A percentile compares a stretch with the other conserved stretches of the same genome.
Conservation (phyloP, 192 early-diverging fungal genomes). For the Martensiomyces pterosporus region DNA sequence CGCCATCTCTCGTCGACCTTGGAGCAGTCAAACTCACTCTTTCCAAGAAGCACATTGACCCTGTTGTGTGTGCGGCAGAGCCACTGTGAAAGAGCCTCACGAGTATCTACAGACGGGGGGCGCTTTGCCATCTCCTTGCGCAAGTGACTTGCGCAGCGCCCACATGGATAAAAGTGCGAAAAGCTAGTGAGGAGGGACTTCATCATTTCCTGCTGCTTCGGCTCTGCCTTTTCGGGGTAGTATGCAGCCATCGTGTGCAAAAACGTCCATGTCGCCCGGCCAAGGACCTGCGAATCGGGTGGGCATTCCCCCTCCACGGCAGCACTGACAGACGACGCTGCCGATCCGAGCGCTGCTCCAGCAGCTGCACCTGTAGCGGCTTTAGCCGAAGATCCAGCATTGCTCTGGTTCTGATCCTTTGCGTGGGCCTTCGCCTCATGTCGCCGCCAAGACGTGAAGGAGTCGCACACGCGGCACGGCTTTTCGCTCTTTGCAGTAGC, state of each 20-base stretch:
- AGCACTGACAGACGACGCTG: constrained; percentile 6
- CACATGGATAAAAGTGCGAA: constrained; percentile 89
- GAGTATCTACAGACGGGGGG: constrained; percentile 73
- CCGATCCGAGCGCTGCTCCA: constrained; percentile 1
- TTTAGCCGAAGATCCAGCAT: constrained; percentile 11
- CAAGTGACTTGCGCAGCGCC: constrained; percentile 82
- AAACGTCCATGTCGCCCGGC: constrained; percentile 93
- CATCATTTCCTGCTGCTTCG: constrained; percentile 73
- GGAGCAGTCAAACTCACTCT: constrained; percentile 88
- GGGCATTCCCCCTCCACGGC: constrained; percentile 60
- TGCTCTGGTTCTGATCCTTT: constrained; percentile 21
- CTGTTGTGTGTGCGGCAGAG: constrained; percentile 94
- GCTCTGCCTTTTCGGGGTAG: constrained; percentile 79
- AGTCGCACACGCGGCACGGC: constrained; percentile 76
- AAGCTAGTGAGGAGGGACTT: constrained; percentile 67
- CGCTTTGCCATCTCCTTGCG: constrained; percentile 65
- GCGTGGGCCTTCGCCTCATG: constrained; percentile 49
- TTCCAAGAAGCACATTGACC: constrained; percentile 86
- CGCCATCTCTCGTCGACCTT: constrained; percentile 94
- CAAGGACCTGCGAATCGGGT: constrained; percentile 77
- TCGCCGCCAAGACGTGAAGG: constrained; percentile 65
- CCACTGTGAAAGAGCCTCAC: constrained; percentile 73
- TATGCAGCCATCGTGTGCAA: constrained; percentile 97
- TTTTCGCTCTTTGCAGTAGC: constrained; percentile 52
- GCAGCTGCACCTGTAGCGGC: constrained; percentile 13